A percentile compares a stretch with the other conserved stretches of the same genome.
Evolutionary conservation across 2,329 filamentous ascomycete species (phyloP).

Genomic region (Trichoderma brevicompactum): DNA sequence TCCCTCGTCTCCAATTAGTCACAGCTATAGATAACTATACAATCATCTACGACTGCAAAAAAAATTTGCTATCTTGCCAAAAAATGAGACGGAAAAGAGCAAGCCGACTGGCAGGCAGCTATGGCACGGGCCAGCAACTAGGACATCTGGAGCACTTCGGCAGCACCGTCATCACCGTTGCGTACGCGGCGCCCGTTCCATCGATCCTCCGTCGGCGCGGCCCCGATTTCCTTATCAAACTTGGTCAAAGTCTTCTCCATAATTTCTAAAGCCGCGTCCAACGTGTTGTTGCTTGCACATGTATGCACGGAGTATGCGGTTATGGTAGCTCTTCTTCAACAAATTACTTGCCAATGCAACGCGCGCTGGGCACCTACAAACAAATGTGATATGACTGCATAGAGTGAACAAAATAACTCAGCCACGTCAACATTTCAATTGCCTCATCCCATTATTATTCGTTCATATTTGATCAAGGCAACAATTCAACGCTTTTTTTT

Average conservation of each 20-base stretch:
- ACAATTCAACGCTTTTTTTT: neutral
- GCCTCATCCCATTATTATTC: neutral
- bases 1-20: neutral
- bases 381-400: neutral
- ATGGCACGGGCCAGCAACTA: slow-evolving; percentile 6
- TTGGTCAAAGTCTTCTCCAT: neutral
- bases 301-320: no score
- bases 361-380: neutral
- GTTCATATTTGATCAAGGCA: neutral
- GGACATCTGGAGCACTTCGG: neutral
- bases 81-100: no score
- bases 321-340: no score
- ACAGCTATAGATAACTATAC: neutral
- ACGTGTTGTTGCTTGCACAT: neutral
- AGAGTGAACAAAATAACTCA: neutral
- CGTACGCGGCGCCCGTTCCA: slow-evolving; percentile 8
- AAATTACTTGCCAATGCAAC: no score
- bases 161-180: slow-evolving; percentile 6
- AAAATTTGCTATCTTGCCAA: neutral
- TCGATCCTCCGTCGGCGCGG: neutral
- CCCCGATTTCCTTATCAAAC: neutral
- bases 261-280: neutral
- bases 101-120: neutral
- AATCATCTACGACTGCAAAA: no score
- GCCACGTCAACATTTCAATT: neutral